Evolutionary conservation across 2,329 filamentous ascomycete species (phyloP), one percentile per base, ranked within the genome.

Genomic region (Monosporascus sp.): DNA sequence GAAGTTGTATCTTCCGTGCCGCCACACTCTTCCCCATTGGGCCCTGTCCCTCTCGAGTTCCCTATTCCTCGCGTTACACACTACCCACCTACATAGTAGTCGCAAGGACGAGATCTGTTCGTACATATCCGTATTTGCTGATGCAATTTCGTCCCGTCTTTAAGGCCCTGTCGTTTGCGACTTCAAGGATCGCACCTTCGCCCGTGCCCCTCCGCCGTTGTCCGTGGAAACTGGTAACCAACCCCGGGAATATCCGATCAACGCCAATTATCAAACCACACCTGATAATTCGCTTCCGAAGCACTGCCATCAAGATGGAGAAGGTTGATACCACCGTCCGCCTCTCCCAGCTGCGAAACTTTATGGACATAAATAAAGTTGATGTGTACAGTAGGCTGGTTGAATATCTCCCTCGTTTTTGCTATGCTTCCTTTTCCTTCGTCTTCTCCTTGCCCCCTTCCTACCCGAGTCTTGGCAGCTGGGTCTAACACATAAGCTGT

Each of bases 341-440:
- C 64, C 82, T 99, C 59, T 73, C 83, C 58, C 81, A 83, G 72
- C 80, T 99, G 65, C 83, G 94, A 67, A 78, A 85, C 69, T 77
- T 96, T 68, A 99, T 99, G 94, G 85, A 83, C 73, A 81, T 92
- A 71, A 81, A 88, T 66, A 87, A 90, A 60, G 80, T 99, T 60
- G 91, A 97, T 71, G 80, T 97, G 55, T 99, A 99, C 76, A 87
- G 93, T 97, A 85, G 70, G 76, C 69, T 53, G 56, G 55, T 55
- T 60, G 43, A 56, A 58, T 54, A 50, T 59, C 54, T 56, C 22
- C 14, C 14, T 27, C 25, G 3, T 46, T 27, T 8, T 22, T 3
- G 5, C 14, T 14, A n/a, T 6, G 8, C 6, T 22, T 22, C 20
- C 20, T 20, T 24, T 17, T 20, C 41, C 24, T n/a, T 46, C 1